Evolutionary conservation across 2,329 filamentous ascomycete genomes (phyloP), one percentile per base, ranked within the genome.

Genomic region (Hortaea werneckii): DNA sequence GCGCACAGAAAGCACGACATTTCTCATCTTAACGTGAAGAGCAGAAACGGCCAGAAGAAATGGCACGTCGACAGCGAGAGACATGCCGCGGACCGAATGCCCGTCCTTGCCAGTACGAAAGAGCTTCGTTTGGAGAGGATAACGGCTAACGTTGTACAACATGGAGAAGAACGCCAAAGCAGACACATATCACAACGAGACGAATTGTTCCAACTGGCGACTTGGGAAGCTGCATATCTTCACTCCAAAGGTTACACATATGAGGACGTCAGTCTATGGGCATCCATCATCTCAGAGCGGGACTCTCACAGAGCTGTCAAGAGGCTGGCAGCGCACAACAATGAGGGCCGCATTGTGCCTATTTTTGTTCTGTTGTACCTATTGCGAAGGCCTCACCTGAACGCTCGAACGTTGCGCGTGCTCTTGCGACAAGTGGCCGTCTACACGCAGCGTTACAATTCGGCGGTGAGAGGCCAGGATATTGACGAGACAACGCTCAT

Each of bases 351-450:
- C 12, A 37, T 45, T 34, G 51, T 70, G 6, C 74, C 74, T 1
- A 46, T 67, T 5, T 76, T 76, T 48, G 60, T 78, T 10, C 58
- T 70, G 12, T 57, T 70, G 27, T 65, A 72, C 51, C 57, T 77
- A 11, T 61, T 77, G 39, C 67, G 69, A n/a, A 64, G 69, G 29
- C 52, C 56, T 13, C 52, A 64, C 40, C 56, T 76, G 8, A 65
- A 66, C 47, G 58, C 63, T 1, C 58, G 59, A 37, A 64, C 68
- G 5, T 64, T 77, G 35, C 64, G 67, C 20, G 42, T 48, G 1
- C 32, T 49, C 6, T 10, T 47, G 2, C 27, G 20, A 2, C 40
- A 41, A 29, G 28, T 27, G 7, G 10, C 6, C 5, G 12, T 12
- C 20, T 11, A 30, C 29, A 26, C 44, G 42, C 46, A 47, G 49